A percentile compares a stretch with the other conserved stretches of the same genome.
Conservation (phyloP, 257 asterid genomes). For the Paulownia fortunei region DNA sequence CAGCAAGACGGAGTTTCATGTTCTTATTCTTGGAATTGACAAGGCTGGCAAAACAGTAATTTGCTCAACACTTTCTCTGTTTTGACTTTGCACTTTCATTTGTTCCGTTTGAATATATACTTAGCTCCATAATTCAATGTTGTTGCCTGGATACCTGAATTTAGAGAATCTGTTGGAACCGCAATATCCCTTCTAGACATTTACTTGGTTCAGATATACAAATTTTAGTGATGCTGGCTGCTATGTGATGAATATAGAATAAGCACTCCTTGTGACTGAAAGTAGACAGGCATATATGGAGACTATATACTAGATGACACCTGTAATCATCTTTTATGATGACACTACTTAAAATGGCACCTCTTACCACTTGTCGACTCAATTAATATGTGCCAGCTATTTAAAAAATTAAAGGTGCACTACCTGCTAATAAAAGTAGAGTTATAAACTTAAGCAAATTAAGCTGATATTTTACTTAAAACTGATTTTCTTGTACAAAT, state of each 20-base stretch:
- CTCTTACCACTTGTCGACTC: not conserved
- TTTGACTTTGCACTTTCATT: not conserved
- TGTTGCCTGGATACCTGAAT: not conserved
- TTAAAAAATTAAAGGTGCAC: not conserved
- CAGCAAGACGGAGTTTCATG: conserved; percentile 90
- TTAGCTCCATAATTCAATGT: not conserved
- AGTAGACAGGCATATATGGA: not conserved
- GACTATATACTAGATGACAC: not conserved
- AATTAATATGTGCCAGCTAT: not conserved
- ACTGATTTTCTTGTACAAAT: not conserved
- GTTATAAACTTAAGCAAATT: not conserved
- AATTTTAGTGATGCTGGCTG: not conserved
- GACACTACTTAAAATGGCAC: not conserved
- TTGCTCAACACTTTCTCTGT: conserved; percentile 14
- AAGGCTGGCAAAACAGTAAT: conserved; percentile 94
- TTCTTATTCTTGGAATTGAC: conserved; percentile 96
- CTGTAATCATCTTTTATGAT: not conserved
- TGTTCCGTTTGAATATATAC: conserved; percentile 2
- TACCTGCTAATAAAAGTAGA: not conserved
- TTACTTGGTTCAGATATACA: not conserved
- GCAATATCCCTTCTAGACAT: not conserved
- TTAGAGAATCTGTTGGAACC: not conserved
- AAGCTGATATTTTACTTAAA: not conserved
- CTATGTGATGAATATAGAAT: not conserved
- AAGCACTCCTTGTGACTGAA: conserved; percentile 8